Evolutionary conservation across 306 rosid genomes (phyloP), one percentile per base, ranked within the genome.

Genomic region (Dalbergia cochinchinensis): DNA sequence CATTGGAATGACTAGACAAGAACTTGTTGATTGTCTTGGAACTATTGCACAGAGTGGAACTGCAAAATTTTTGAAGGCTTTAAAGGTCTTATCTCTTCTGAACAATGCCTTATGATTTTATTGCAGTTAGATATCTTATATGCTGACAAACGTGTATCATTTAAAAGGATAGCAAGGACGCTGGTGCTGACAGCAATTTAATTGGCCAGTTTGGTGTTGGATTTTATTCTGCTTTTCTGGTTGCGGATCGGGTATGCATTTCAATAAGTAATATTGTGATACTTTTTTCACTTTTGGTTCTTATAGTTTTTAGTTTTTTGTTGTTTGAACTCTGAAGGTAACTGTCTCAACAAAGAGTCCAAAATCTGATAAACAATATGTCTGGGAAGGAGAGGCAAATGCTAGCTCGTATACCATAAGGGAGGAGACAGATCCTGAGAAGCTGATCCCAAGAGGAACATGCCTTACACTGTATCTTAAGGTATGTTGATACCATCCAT

Each of bases 11-110:
- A 93, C 97, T 18, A 91, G 78, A 79, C 89, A 91, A 81, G 98
- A 96, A 63, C 91, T 96, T 80, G 84, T 96, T 71, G 99, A 96
- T 77, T 96, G 99, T 83, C 98, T 93, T 85, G 99, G 97, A 83
- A 96, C 99, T 75, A 96, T 96, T 79, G 98, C 99, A 37, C 99
- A 96, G 85, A 96, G 99, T 93, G 96, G 99, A 50, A 93, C 98
- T 35, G 91, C 99, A 35, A 96, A 96, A 85, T 96, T 93, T 82
- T 90, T 91, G 91, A 90, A 93, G 88, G 91, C 92, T 26, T 35
- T 96, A 80, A 93, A 93, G 98, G 99, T 95, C 74, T 69, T 59
- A 7, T 65, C 9, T 66, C 41, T 65, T 57, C 54, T 16, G 16
- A 31, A 20, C 59, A 15, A 82, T n/a, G 66, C 39, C 65, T 20